Base-by-base conservation (phyloP, 495 filamentous ascomycete genomes). In the Schizothecium vesticola region DNA sequence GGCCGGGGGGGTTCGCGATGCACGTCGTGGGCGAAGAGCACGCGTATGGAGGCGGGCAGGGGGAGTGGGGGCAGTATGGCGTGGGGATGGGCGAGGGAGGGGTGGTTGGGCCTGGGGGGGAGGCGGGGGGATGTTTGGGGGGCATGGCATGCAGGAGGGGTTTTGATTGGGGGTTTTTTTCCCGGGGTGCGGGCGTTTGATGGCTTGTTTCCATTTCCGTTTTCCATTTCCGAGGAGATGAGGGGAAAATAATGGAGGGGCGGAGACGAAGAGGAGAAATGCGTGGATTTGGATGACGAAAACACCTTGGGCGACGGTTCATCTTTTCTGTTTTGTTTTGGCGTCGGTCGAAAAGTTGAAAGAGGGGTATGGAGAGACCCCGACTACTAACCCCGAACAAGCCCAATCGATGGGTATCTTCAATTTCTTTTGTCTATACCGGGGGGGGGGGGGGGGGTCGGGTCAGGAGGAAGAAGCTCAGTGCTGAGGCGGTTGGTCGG, bases 91-190 rank as follows among this genome's bases (percentile, higher is more conserved):
- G 65, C 16, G 43, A 51, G 9, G 57, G 36, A 1, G 56, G 56
- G 0, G 19, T 60, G 10, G 26, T 60, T 26, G 56, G 57, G 25
- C 29, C 12, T 13, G 65, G 65, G n/a, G 31, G 5, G 1, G 24
- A 13, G 8, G 22, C 2, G 7, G 63, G 63, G 63, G 63, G 23
- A 61, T 66, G 65, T 66, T 60, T 36, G 29, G 29, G 21, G 64
- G 64, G n/a, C 22, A 25, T 13, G 64, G 64, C 5, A 25, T 66
- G 65, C 65, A 66, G 31, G 65, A 66, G 65, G 65, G 65, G 19
- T 66, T 66, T 31, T 65, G 62, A 64, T 33, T 11, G 16, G 2
- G 13, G 0, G 36, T 28, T 28, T 28, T n/a, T n/a, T n/a, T n/a
- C n/a, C n/a, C n/a, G 0, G 12, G 16, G 13, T 36, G 10, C 0